phyloP scores from a whole-genome alignment of 139 green algal genomes.

The Chlamydomonas incerta region DNA sequence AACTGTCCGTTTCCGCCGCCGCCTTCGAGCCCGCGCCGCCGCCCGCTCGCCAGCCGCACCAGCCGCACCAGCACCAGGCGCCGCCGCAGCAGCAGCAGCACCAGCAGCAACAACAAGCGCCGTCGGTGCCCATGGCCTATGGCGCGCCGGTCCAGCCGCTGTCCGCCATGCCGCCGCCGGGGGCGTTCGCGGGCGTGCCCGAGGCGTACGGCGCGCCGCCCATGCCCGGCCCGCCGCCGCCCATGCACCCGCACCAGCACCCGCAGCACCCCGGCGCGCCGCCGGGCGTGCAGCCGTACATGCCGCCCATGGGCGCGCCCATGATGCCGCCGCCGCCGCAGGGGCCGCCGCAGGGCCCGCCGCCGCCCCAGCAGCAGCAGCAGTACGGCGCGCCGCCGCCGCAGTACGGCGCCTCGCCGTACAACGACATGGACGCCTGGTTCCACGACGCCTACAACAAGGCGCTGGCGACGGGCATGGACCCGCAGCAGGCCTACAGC shows the following conservation, averaged over 20 bases:
- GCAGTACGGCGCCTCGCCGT: not conserved
- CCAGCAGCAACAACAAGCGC: not conserved
- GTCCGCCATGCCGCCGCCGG: not conserved
- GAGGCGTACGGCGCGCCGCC: conserved; percentile 3
- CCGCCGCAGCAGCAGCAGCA: not conserved
- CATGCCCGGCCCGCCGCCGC: not conserved
- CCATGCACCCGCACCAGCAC: not conserved
- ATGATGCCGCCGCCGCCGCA: not conserved
- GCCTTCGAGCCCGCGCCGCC: conserved; percentile 20
- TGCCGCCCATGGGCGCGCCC: not conserved
- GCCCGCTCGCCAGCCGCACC: not conserved
- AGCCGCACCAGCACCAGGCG: not conserved
- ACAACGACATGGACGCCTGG: conserved; percentile 35
- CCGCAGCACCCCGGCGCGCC: not conserved
- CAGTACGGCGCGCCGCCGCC: not conserved
- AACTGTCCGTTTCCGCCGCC: conserved; percentile 30
- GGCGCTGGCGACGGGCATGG: conserved; percentile 39
- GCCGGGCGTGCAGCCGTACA: not conserved
- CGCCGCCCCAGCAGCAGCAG: not conserved
- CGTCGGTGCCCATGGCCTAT: conserved; percentile 10
- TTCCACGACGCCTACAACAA: conserved; percentile 41
- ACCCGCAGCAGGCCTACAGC: conserved; percentile 38
- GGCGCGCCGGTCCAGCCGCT: conserved; percentile 17
- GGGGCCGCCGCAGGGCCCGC: not conserved
- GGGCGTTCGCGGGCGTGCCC: not conserved